These are phyloP conservation scores for Coemansia guatemalensis DNA, from an alignment of 192 early-diverging fungal species.

Conservation along the genomic window DNA sequence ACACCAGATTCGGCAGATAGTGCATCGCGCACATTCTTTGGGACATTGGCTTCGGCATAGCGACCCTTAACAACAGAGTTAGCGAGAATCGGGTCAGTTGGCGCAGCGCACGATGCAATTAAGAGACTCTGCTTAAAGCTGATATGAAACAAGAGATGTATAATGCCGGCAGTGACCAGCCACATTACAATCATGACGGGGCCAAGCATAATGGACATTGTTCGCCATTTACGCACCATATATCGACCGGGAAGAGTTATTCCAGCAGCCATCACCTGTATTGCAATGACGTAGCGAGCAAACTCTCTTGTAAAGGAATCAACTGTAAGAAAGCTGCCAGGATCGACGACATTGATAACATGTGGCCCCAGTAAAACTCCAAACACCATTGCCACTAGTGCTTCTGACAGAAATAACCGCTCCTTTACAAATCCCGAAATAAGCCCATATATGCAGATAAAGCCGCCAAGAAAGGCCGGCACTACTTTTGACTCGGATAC, in stretches of 20 bases:
- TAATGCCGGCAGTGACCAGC: slow-evolving; percentile 66
- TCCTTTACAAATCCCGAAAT: slow-evolving; percentile 72
- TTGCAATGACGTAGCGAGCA: slow-evolving; percentile 78
- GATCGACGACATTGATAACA: slow-evolving; percentile 70
- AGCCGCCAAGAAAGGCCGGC: slow-evolving; percentile 69
- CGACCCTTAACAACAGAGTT: slow-evolving; percentile 94
- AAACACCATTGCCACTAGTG: slow-evolving; percentile 78
- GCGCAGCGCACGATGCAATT: slow-evolving; percentile 82
- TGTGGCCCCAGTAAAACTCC: slow-evolving; percentile 85
- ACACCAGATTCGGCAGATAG: slow-evolving; percentile 81
- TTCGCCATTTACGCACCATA: slow-evolving; percentile 68
- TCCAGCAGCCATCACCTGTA: slow-evolving; percentile 82
- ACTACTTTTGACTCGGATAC: slow-evolving; percentile 42
- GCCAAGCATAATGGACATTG: slow-evolving; percentile 70
- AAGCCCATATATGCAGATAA: slow-evolving; percentile 72
- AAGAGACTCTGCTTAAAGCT: slow-evolving; percentile 62
- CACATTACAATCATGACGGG: slow-evolving; percentile 88
- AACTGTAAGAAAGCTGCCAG: slow-evolving; percentile 50
- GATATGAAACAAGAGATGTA: slow-evolving; percentile 53
- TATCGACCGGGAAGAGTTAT: slow-evolving; percentile 80
- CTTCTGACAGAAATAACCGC: slow-evolving; percentile 69
- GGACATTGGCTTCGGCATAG: slow-evolving; percentile 91
- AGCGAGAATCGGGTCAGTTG: slow-evolving; percentile 93
- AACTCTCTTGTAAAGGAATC: slow-evolving; percentile 71
- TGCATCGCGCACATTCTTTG: slow-evolving; percentile 73